These are phyloP conservation scores for Myriosclerotinia curreyana DNA, from an alignment of 2,329 filamentous ascomycete species.

Conservation along the genomic window DNA sequence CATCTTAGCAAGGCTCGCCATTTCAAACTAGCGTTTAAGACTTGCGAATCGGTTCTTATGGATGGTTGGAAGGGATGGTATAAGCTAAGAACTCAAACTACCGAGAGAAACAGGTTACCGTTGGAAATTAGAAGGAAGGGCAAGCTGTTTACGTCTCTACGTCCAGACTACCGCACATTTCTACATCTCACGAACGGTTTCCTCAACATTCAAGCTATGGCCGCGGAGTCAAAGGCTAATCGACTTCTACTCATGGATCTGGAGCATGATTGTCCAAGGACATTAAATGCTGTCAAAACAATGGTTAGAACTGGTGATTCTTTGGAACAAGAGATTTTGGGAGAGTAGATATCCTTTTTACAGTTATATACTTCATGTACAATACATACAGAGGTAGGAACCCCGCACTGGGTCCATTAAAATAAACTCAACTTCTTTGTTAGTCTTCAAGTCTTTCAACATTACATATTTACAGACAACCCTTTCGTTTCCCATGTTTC, in stretches of 20 bases:
- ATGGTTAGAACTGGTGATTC: constrained; percentile 34
- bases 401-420: not conserved
- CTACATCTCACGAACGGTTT: constrained; percentile 35
- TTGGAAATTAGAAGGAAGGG: constrained; percentile 31
- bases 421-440: constrained; percentile 2
- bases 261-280: constrained; percentile 35
- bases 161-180: constrained; percentile 36
- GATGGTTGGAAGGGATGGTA: constrained; percentile 73
- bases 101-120: constrained; percentile 32
- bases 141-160: constrained; percentile 28
- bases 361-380: constrained; percentile 5
- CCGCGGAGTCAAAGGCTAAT: constrained; percentile 32
- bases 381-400: not conserved
- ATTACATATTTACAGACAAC: not conserved
- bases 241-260: constrained; percentile 33
- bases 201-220: constrained; percentile 33
- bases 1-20: constrained; percentile 59
- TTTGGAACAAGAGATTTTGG: constrained; percentile 31
- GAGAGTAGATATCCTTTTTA: not conserved
- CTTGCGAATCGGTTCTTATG: constrained; percentile 78
- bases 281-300: constrained; percentile 35
- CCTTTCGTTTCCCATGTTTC: not conserved
- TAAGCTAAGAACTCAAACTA: constrained; percentile 28
- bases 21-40: constrained; percentile 64
- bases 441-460: not conserved